Evolutionary conservation across 768 basidiomycete genomes (phyloP).

Genomic region (Kwoniella sp.): DNA sequence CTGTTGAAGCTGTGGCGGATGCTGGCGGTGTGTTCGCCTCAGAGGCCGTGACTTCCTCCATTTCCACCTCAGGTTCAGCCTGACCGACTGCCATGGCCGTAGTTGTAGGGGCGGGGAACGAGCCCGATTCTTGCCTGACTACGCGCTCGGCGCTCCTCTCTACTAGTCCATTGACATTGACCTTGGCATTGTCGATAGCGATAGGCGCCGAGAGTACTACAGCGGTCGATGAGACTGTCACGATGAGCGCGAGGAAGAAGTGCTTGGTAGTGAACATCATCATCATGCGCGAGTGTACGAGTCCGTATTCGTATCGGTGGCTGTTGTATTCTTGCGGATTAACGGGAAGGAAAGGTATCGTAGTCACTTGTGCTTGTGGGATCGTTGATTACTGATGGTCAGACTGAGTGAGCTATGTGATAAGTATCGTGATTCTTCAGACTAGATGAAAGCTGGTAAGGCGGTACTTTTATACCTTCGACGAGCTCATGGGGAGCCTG

Average conservation of each 20-base stretch:
- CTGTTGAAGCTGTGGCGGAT: not conserved
- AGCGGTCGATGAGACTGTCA: not conserved
- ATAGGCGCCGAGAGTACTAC: conserved; percentile 3
- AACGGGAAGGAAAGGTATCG: too few species aligned
- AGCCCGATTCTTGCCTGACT: not conserved
- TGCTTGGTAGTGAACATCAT: conserved; percentile 12
- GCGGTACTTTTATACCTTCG: too few species aligned
- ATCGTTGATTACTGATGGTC: too few species aligned
- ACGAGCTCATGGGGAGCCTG: too few species aligned
- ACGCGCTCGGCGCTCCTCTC: not conserved
- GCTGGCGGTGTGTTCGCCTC: not conserved
- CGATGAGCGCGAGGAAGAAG: not conserved
- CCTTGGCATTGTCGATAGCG: not conserved
- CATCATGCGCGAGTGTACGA: not conserved
- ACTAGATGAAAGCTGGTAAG: too few species aligned
- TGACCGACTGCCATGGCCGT: not conserved
- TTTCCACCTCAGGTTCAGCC: not conserved
- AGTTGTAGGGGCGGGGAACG: not conserved
- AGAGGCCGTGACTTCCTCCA: not conserved
- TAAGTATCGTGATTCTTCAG: too few species aligned
- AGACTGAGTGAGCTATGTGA: too few species aligned
- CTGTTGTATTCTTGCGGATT: too few species aligned
- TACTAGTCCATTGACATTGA: too few species aligned
- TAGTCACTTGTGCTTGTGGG: too few species aligned
- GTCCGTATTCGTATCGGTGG: too few species aligned